Evolutionary conservation across 208 protist genomes (phyloP).

Genomic region (Wallacemonas collosoma): DNA sequence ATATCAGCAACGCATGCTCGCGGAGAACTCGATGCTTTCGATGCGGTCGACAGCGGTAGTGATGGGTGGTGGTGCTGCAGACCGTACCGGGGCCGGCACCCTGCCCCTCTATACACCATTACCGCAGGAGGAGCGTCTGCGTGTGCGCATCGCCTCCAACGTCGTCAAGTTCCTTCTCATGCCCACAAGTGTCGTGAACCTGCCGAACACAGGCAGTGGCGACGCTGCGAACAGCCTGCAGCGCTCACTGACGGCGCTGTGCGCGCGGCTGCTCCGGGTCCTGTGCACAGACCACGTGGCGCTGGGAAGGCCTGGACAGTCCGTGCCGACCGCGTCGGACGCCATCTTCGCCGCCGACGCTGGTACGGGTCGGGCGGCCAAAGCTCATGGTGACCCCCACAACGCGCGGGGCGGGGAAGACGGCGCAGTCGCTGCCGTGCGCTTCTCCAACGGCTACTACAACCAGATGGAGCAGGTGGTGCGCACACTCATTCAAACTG

Average conservation of each 20-base stretch:
- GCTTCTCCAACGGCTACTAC: constrained; percentile 80
- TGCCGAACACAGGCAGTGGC: constrained; percentile 13
- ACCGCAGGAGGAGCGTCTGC: constrained; percentile 67
- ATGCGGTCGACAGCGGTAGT: neutral
- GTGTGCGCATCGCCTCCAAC: constrained; percentile 64
- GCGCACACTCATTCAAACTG: constrained; percentile 52
- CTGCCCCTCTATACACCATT: constrained; percentile 46
- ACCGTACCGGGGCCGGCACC: neutral
- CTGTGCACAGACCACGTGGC: constrained; percentile 39
- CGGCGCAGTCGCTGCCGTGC: constrained; percentile 18
- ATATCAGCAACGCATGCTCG: constrained; percentile 28
- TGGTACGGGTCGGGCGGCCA: neutral
- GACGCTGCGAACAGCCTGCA: constrained; percentile 34
- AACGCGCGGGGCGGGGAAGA: neutral
- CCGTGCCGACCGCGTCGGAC: constrained; percentile 3
- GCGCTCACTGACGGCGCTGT: constrained; percentile 32
- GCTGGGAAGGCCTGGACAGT: neutral
- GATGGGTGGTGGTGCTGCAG: neutral
- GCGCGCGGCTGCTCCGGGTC: constrained; percentile 38
- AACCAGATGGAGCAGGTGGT: constrained; percentile 48
- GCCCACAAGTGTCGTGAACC: constrained; percentile 71
- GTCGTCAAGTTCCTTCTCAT: constrained; percentile 82
- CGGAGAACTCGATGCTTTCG: constrained; percentile 11
- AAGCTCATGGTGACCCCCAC: too few relatives aligned
- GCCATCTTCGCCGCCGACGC: neutral